These are phyloP conservation scores for Closterium sp. DNA, from an alignment of 139 green algal species.

Conservation along the genomic window DNA sequence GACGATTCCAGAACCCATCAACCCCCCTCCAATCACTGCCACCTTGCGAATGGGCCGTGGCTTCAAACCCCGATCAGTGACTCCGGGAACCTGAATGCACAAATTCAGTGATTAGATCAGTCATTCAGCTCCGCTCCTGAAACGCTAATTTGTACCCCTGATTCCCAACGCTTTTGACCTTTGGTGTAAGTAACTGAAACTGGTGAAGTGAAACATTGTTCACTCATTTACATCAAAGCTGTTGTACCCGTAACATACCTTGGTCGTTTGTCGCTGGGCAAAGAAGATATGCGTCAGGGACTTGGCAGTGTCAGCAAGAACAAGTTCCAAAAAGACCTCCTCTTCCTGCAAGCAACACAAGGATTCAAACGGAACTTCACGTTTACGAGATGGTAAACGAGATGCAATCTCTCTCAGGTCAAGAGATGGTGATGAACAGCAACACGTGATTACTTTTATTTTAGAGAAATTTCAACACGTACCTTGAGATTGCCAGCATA, in stretches of 20 bases:
- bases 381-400: background rate
- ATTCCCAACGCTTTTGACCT: background rate
- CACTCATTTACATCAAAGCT: too few relatives aligned
- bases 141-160: too few relatives aligned
- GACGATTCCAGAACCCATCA: slow-evolving; percentile 96
- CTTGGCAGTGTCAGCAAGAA: slow-evolving; percentile 62
- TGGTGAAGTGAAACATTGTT: too few relatives aligned
- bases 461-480: background rate
- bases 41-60: slow-evolving; percentile 73
- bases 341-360: slow-evolving; percentile 30
- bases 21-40: slow-evolving; percentile 90
- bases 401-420: too few relatives aligned
- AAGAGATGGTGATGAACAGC: background rate
- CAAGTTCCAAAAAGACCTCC: slow-evolving; percentile 47
- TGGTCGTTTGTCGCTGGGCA: slow-evolving; percentile 87
- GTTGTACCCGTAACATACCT: too few relatives aligned
- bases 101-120: background rate
- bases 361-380: background rate
- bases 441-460: background rate
- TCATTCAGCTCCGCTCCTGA: too few relatives aligned
- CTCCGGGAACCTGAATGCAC: slow-evolving; percentile 59
- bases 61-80: slow-evolving; percentile 84
- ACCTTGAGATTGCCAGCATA: slow-evolving; percentile 66
- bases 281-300: slow-evolving; percentile 99
- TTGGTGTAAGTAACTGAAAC: background rate